phyloP scores from a whole-genome alignment of 345 rosid genomes.

The Eucalyptus lansdowneana region DNA sequence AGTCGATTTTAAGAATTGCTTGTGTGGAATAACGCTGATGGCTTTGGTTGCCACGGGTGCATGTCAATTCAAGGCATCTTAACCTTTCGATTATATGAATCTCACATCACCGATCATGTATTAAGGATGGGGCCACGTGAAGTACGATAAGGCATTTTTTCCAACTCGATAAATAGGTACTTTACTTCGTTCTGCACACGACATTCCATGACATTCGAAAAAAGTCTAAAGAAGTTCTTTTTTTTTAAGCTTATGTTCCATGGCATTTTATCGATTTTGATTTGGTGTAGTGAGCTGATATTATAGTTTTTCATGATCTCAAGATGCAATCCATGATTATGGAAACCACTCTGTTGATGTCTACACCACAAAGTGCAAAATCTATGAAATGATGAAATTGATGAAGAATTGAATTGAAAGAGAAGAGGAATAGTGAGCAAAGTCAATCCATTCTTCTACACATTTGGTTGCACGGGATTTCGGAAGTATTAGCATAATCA shows the following conservation, averaged over 20 bases:
- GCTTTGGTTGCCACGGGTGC: background rate
- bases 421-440: background rate
- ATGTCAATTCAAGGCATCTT: background rate
- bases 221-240: background rate
- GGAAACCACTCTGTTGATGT: background rate
- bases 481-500: background rate
- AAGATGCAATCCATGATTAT: background rate
- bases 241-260: background rate
- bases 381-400: background rate
- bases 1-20: background rate
- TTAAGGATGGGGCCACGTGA: accelerated
- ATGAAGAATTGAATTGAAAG: background rate
- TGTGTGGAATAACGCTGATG: accelerated
- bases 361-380: background rate
- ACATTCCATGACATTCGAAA: accelerated
- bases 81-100: background rate
- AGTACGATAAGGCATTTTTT: background rate
- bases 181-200: accelerated
- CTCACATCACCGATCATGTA: background rate
- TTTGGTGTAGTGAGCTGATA: background rate
- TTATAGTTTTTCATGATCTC: background rate
- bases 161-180: background rate
- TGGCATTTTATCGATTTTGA: background rate
- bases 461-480: background rate
- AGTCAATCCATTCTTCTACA: background rate